Evolutionary conservation across 129 eudicot species (phyloP).

Genomic region (Glebionis coronaria): DNA sequence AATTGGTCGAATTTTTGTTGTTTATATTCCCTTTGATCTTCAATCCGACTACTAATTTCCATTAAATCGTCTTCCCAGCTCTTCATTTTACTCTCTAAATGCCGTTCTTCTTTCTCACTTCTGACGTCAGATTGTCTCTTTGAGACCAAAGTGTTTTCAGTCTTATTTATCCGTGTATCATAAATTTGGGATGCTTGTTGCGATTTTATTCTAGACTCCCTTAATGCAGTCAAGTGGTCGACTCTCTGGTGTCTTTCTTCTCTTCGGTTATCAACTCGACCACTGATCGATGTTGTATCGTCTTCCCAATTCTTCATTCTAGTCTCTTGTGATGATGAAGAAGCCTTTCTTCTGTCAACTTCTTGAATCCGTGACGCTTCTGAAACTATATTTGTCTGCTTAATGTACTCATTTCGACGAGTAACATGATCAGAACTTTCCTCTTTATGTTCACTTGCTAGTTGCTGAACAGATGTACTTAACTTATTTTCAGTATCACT

Average conservation of each 20-base stretch:
- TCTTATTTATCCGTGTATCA: too few relatives aligned
- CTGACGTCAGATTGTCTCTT: too few relatives aligned
- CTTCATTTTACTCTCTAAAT: too few relatives aligned
- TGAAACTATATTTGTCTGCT: constrained; percentile 28
- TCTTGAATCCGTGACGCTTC: constrained; percentile 41
- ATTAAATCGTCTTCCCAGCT: too few relatives aligned
- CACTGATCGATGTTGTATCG: constrained; percentile 23
- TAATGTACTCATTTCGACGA: constrained; percentile 31
- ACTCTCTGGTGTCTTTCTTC: constrained; percentile 35
- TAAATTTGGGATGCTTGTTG: constrained; percentile 17
- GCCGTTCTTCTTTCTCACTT: too few relatives aligned
- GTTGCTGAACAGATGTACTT: not conserved
- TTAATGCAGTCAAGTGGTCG: constrained; percentile 27
- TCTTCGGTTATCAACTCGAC: constrained; percentile 29
- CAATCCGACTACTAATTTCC: constrained; percentile 11
- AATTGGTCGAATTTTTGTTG: constrained; percentile 31
- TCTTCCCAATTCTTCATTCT: constrained; percentile 29
- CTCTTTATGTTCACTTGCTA: not conserved
- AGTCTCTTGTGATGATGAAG: constrained; percentile 25
- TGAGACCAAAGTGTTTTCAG: too few relatives aligned
- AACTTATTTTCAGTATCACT: constrained; percentile 28
- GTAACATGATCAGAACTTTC: constrained; percentile 27
- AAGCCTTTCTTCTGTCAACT: constrained; percentile 31
- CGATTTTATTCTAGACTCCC: constrained; percentile 36
- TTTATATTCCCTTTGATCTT: constrained; percentile 39